phyloP scores from a whole-genome alignment of 2,329 filamentous ascomycete genomes.

The Tympanopsis confertula region DNA sequence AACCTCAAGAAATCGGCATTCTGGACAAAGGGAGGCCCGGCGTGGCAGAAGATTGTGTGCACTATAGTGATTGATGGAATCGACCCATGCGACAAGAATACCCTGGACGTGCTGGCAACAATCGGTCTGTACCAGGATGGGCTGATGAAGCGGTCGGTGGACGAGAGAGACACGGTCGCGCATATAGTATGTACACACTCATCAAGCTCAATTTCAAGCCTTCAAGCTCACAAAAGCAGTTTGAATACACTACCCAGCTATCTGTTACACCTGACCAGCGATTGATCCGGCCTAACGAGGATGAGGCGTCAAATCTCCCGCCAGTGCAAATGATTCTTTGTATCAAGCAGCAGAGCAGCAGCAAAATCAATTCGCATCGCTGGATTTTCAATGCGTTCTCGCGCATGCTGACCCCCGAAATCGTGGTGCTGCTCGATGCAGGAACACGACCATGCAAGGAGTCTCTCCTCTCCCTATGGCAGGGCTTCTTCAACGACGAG shows the following conservation, averaged over 20 bases:
- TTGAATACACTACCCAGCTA: conserved; percentile 95
- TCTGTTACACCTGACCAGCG: conserved; percentile 97
- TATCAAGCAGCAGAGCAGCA: conserved; percentile 96
- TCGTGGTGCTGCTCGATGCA: conserved; percentile 91
- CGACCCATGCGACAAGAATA: conserved; percentile 92
- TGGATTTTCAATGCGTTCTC: conserved; percentile 99
- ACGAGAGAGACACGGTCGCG: conserved; percentile 90
- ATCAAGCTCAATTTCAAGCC: neutral
- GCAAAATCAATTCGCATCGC: conserved; percentile 99
- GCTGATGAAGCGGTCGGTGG: conserved; percentile 96
- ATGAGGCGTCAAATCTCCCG: conserved; percentile 72
- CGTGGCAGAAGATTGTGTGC: conserved; percentile 99
- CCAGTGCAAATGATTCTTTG: conserved; percentile 99
- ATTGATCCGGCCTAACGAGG: conserved; percentile 82
- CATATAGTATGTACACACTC: conserved; percentile 49
- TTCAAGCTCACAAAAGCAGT: conserved; percentile 21
- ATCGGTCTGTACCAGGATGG: conserved; percentile 95
- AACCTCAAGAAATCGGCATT: conserved; percentile 98
- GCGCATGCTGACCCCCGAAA: conserved; percentile 89
- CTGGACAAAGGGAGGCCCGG: conserved; percentile 97
- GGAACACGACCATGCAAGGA: conserved; percentile 92
- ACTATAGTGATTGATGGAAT: conserved; percentile 96
- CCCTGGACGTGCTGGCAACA: conserved; percentile 82
- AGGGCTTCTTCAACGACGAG: conserved; percentile 99
- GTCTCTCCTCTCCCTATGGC: conserved; percentile 87